Base-by-base conservation (phyloP, 352 stramenopile species). In the Phytophthora citricola region DNA sequence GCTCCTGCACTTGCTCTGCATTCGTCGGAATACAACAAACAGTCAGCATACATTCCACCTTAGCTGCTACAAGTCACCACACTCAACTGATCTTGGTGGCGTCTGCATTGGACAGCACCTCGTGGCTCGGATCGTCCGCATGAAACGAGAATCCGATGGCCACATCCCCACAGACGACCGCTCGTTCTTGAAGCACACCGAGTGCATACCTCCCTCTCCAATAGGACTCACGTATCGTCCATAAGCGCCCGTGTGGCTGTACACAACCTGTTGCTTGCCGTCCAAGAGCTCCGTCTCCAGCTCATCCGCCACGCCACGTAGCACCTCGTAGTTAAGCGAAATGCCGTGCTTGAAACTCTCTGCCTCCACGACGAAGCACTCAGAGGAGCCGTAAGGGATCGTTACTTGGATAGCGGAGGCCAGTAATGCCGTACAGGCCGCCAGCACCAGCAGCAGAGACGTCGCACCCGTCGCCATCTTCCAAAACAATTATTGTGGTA, bases 1-100 rank as follows among this genome's bases (percentile, higher is more conserved):
- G 71, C 31, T 93, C 87, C 57, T 93, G 88, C 39, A 92, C 83
- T 85, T 96, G 88, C 51, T 93, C 88, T 95, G 47, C 24, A 36
- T 36, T 26, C 39, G 27, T 4, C 22, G 47, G n/a, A 50, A 11
- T 26, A 22, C 5, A 54, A 43, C 24, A 47, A 17, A 47, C 32
- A 52, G 32, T 50, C 12, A 54, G 20, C 27, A 49, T 43, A 5
- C 15, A 48, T 4, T 11, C 22, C 51, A 12, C 38, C 26, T 46
- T 15, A 49, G 1, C 5, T 17, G 8, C n/a, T n/a, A 1, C 14
- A 34, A 8, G 1, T 7, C 14, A 45, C 2, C 0, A 8, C 5
- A 90, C 82, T 78, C 75, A 77, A 95, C 88, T 91, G 82, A 96
- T 96, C 65, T 92, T 93, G 62, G 88, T 89, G 26, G 88, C 86